Conservation (phyloP, 257 asterid species). For the Gynochthodes officinalis region DNA sequence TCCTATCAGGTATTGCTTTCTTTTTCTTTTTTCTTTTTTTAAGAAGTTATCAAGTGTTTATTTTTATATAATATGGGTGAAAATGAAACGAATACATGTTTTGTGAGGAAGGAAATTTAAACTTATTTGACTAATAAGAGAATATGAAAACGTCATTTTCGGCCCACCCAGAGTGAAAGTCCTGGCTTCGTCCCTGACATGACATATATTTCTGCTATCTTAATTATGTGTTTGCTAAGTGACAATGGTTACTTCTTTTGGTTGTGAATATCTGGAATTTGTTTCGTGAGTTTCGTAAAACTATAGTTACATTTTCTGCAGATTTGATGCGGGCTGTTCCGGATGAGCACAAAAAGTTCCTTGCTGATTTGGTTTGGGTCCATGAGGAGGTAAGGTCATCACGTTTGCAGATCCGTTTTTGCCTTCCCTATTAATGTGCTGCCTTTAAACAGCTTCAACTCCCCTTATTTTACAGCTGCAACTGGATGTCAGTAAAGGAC, state of each 20-base stretch:
- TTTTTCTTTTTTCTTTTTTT: no score
- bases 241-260: background rate
- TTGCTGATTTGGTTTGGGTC: constrained; percentile 86
- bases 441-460: no score
- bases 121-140: no score
- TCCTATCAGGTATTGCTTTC: no score
- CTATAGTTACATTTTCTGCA: constrained; percentile 19
- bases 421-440: background rate
- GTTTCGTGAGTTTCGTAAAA: background rate
- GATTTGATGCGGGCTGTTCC: constrained; percentile 81
- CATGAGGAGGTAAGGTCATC: constrained; percentile 68
- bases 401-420: background rate
- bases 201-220: background rate
- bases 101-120: no score
- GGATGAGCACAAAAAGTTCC: constrained; percentile 78
- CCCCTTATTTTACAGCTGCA: no score
- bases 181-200: no score
- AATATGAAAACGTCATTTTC: no score
- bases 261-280: background rate
- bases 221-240: background rate
- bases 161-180: no score
- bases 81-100: no score
- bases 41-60: no score
- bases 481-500: background rate
- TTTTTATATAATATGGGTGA: no score